Conservation (phyloP, 306 rosid genomes). For the Gastrolobium villosum region DNA sequence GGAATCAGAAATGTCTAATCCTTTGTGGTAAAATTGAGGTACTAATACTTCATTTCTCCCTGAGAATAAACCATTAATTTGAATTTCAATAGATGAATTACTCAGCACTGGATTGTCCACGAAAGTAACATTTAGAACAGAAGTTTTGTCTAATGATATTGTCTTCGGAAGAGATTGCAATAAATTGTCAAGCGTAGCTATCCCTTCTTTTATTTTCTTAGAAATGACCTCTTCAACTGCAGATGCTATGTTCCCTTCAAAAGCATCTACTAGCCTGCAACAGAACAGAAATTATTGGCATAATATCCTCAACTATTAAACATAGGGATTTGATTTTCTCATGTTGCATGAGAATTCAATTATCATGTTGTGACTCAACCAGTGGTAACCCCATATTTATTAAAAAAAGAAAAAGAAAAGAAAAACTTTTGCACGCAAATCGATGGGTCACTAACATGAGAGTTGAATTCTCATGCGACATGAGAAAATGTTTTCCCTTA, state of each 20-base stretch:
- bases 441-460: too few relatives aligned
- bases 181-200: slow-evolving; percentile 59
- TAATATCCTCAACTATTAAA: background rate
- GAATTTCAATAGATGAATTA: slow-evolving; percentile 69
- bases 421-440: too few relatives aligned
- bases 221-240: slow-evolving; percentile 74
- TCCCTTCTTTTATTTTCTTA: slow-evolving; percentile 67
- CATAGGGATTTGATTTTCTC: too few relatives aligned
- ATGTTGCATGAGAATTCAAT: too few relatives aligned
- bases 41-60: slow-evolving; percentile 46
- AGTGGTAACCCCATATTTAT: too few relatives aligned
- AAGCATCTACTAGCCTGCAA: slow-evolving; percentile 77
- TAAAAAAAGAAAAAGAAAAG: too few relatives aligned
- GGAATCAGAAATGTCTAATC: slow-evolving; percentile 44
- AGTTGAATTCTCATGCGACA: too few relatives aligned
- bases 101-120: slow-evolving; percentile 68
- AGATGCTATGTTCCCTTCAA: slow-evolving; percentile 70
- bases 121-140: slow-evolving; percentile 74
- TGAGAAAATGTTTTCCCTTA: too few relatives aligned
- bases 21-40: slow-evolving; percentile 50
- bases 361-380: too few relatives aligned
- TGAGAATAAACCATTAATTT: slow-evolving; percentile 74
- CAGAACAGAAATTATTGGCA: slow-evolving; percentile 23
- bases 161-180: slow-evolving; percentile 77
- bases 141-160: slow-evolving; percentile 59